Evolutionary conservation across 169 alveolate species (phyloP).

Genomic region (Plasmodium ovale): DNA sequence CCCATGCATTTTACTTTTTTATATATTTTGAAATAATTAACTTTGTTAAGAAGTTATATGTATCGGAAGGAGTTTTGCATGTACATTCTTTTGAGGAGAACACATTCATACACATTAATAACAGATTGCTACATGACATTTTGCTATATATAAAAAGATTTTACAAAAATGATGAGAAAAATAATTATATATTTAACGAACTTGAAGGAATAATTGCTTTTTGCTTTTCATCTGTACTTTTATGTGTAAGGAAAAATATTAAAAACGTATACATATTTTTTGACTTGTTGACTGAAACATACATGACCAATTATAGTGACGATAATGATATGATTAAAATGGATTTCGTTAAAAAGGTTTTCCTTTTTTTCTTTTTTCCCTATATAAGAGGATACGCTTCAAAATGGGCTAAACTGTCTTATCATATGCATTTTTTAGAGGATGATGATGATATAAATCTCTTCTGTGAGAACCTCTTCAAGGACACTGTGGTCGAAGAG

Average conservation of each 20-base stretch:
- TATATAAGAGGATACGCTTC: constrained; percentile 6
- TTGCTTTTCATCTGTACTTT: constrained; percentile 11
- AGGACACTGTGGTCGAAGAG: too few relatives aligned
- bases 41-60: neutral
- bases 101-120: constrained; percentile 1
- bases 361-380: constrained; percentile 11
- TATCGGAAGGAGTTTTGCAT: neutral
- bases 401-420: neutral
- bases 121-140: neutral
- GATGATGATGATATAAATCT: neutral
- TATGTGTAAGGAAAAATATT: constrained; percentile 3
- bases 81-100: neutral
- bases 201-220: neutral
- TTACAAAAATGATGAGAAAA: neutral
- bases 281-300: neutral
- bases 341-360: neutral
- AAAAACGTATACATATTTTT: constrained; percentile 21
- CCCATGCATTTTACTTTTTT: constrained; percentile 16
- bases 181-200: neutral
- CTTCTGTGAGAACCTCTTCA: neutral
- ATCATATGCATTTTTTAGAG: constrained; percentile 13
- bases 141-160: neutral
- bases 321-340: neutral
- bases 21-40: constrained; percentile 12
- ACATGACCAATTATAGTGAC: too few relatives aligned